Base-by-base conservation (phyloP, 305 asterid genomes). In the Andrographis paniculata region DNA sequence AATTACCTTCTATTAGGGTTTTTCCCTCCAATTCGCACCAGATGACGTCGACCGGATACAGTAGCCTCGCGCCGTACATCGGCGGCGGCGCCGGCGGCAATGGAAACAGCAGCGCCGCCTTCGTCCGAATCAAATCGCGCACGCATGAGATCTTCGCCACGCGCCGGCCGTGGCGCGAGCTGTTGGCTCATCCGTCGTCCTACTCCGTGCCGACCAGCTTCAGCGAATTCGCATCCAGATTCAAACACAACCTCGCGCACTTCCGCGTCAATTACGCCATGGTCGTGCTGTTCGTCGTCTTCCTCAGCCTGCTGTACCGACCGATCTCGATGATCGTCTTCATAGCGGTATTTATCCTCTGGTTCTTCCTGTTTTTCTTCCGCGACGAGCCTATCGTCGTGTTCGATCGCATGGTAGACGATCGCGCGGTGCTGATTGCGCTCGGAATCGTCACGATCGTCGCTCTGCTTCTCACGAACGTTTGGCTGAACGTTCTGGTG, bases 91-190 rank as follows among this genome's bases (percentile, higher is more conserved):
- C 51, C 52, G 54, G 22, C 16, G 45, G 20, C 12, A 8, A 42
- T 5, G 75, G 71, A n/a, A n/a, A n/a, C n/a, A n/a, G n/a, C n/a
- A n/a, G n/a, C n/a, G n/a, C n/a, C 14, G 49, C 53, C 45, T 50
- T 67, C 58, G 33, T 23, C 46, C 71, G 78, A 35, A 59, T 60
- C 53, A 60, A 66, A 39, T 74, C 84, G 6, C 65, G 74, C 40
- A 54, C 58, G 6, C 68, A 55, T 48, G 42, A 76, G 9, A 42
- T 68, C 55, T 69, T 18, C 64, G 72, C 78, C 37, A 62, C 72
- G 52, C 75, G 82, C 46, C 79, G 93, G 59, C 77, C 87, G n/a
- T 85, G 95, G 95, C 71, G 77, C 59, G 87, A 81, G 70, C 71
- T 81, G 48, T 15, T 84, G 9, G 66, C 84, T 5, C 91, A 69